Conservation (phyloP, 108 stramenopile genomes). For the Cyclotella baltica region DNA sequence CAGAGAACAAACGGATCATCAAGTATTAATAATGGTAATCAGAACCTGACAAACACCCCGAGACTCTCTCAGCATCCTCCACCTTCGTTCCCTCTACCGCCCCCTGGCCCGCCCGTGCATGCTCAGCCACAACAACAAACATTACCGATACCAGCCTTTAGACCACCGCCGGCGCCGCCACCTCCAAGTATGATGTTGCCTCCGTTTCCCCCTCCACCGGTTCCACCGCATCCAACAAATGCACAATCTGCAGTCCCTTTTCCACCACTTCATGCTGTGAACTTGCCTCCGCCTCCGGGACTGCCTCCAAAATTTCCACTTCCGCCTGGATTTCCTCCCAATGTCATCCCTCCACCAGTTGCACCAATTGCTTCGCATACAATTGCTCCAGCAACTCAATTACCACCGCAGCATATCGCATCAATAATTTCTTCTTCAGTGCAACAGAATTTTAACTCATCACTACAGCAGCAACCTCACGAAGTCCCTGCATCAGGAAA, state of each 20-base stretch:
- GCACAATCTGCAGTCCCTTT: neutral
- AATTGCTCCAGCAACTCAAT: neutral
- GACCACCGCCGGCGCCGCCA: constrained; percentile 7
- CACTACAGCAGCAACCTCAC: too few relatives aligned
- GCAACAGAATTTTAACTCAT: too few relatives aligned
- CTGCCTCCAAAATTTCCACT: constrained; percentile 5
- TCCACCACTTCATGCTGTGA: neutral
- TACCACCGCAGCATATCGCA: neutral
- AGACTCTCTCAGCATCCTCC: neutral
- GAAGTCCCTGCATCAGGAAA: too few relatives aligned
- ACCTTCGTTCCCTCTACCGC: constrained; percentile 4
- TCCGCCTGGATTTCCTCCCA: constrained; percentile 24
- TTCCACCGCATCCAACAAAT: neutral
- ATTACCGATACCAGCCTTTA: neutral
- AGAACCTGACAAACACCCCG: neutral
- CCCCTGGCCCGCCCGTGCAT: neutral
- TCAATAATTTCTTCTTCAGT: too few relatives aligned
- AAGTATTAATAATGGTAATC: neutral
- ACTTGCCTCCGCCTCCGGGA: neutral
- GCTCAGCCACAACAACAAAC: neutral
- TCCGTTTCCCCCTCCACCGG: neutral
- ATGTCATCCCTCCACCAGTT: neutral
- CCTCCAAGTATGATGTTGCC: neutral
- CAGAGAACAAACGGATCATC: neutral
- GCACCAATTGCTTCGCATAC: neutral